Base-by-base conservation (phyloP, 257 asterid species). In the Rhazya stricta region DNA sequence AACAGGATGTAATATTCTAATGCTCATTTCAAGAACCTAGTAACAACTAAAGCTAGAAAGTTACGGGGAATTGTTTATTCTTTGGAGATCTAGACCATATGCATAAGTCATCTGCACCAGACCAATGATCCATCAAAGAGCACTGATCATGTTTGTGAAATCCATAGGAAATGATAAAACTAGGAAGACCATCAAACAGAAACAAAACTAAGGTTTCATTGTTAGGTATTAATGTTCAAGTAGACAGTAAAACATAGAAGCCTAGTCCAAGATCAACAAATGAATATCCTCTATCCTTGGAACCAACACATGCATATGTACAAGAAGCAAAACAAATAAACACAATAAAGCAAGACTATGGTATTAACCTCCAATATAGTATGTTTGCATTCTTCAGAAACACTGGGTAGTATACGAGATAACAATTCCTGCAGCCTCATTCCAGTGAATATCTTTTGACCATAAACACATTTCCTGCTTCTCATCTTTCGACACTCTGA, bases 381-480 rank as follows among this genome's bases (percentile, higher is more conserved):
- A 42, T 71, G 79, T 70, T 71, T 84, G 78, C 79, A 54, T 72
- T 90, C 88, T 71, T 86, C 91, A 0, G 97, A 79, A 61, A 86
- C 71, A 61, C 25, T 41, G 9, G 78, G 83, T 67, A 79, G 54
- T 79, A 91, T 58, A 39, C 97, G 91, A 76, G 90, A 80, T 39
- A 90, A 58, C 23, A 91, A 74, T 71, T 88, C 97, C 67, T 88
- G 93, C 83, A 76, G 93, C 84, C 97, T 91, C 54, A 54, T n/a
- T 78, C 97, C 97, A 18, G 84, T 86, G 74, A 91, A 91, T 81
- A 91, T 76, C 77, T 83, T 86, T 82, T 84, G 89, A 37, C 96
- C 97, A 56, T 71, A 78, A 2, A 82, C 90, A 75, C 84, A 76
- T 75, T 79, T 91, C 81, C 78, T 82, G 81, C 83, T 86, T 79